Conservation (phyloP, 1,139 yeast species). For the Suhomyces atakaporum region DNA sequence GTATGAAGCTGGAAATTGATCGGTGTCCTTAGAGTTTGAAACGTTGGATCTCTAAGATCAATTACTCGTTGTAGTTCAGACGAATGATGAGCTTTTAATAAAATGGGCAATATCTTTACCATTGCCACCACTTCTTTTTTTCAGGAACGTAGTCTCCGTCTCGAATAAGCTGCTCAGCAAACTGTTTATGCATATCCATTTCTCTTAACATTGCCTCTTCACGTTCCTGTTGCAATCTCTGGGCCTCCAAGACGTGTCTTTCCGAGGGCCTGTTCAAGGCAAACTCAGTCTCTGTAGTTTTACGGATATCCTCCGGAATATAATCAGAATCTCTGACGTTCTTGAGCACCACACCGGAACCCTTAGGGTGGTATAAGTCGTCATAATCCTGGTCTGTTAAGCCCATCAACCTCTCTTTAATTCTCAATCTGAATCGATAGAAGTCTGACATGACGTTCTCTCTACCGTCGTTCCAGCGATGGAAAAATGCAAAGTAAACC, state of each 20-base stretch:
- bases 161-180: slow-evolving; percentile 33
- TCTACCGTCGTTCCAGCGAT: slow-evolving; percentile 83
- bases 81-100: no score
- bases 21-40: no score
- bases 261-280: slow-evolving; percentile 71
- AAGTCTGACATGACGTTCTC: slow-evolving; percentile 74
- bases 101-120: not conserved
- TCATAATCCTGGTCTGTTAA: slow-evolving; percentile 61
- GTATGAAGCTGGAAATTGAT: no score
- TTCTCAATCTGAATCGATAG: slow-evolving; percentile 58
- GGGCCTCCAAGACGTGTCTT: slow-evolving; percentile 75
- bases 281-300: slow-evolving; percentile 45
- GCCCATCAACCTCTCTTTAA: slow-evolving; percentile 56
- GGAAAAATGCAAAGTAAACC: slow-evolving; percentile 66
- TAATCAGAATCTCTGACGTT: slow-evolving; percentile 47
- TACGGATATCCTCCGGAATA: slow-evolving; percentile 41
- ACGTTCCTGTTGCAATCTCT: slow-evolving; percentile 64
- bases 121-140: slow-evolving; percentile 29
- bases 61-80: no score
- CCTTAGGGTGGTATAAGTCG: slow-evolving; percentile 56
- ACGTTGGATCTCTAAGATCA: no score
- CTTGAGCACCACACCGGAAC: slow-evolving; percentile 35
- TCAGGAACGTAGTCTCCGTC: slow-evolving; percentile 27
- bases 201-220: slow-evolving; percentile 68
- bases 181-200: slow-evolving; percentile 40